Conservation (phyloP, 2,329 filamentous ascomycete genomes). For the Aspergillus quadricinctus region DNA sequence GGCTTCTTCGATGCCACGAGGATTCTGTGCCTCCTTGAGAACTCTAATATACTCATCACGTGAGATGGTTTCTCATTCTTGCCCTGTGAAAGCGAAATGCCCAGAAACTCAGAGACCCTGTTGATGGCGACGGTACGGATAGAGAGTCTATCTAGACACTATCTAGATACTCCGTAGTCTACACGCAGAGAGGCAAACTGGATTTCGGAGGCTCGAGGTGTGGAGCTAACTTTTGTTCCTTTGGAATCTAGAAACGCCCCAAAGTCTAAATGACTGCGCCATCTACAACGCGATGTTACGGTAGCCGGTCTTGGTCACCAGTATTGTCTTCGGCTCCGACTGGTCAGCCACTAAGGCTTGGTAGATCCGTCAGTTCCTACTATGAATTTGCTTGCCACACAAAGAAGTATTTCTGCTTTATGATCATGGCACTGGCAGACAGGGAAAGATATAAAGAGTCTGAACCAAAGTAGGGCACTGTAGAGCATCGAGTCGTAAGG, state of each 20-base stretch:
- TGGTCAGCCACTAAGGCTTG: background rate
- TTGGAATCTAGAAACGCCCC: background rate
- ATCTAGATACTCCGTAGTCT: too few relatives aligned
- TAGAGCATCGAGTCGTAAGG: background rate
- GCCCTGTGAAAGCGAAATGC: background rate
- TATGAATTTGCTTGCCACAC: background rate
- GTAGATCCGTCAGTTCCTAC: background rate
- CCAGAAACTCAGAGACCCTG: background rate
- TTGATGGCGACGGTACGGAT: background rate
- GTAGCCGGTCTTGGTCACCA: background rate
- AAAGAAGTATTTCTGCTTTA: background rate
- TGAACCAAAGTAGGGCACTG: background rate
- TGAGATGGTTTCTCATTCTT: background rate
- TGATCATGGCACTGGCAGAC: background rate
- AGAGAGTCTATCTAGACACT: too few relatives aligned
- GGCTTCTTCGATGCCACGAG: background rate
- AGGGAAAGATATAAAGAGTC: background rate
- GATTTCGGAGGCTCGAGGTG: background rate
- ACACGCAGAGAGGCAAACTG: background rate
- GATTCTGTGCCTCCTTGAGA: background rate
- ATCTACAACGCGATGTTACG: constrained; percentile 5
- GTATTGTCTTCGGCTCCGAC: background rate
- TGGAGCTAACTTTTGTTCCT: background rate
- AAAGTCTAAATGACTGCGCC: background rate
- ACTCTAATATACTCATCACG: background rate